Conservation (phyloP, 371 early-diverging fungal species). For the Dichotomocladium elegans region DNA sequence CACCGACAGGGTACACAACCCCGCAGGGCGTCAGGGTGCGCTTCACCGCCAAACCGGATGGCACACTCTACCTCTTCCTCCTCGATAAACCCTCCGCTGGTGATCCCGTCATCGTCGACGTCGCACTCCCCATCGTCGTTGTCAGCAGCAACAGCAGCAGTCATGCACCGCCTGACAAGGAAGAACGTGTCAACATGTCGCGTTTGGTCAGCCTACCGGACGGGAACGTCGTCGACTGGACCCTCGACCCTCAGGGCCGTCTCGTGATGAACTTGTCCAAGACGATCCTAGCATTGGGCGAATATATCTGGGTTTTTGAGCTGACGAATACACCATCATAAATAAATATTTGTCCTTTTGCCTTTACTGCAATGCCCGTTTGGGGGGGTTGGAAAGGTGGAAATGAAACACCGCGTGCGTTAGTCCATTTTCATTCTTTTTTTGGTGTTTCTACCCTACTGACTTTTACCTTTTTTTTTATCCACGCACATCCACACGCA, state of each 20-base stretch:
- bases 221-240: background rate
- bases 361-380: too few species aligned
- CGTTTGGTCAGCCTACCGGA: background rate
- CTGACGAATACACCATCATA: too few species aligned
- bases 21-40: background rate
- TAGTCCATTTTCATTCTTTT: too few species aligned
- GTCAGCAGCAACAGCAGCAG: background rate
- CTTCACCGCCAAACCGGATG: background rate
- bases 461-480: too few species aligned
- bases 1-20: background rate
- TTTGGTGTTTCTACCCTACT: too few species aligned
- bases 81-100: background rate
- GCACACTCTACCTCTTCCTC: conserved; percentile 6
- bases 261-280: background rate
- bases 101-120: background rate
- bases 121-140: background rate
- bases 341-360: too few species aligned
- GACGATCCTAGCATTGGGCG: background rate
- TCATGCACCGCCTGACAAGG: too few species aligned
- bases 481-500: too few species aligned
- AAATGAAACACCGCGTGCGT: too few species aligned
- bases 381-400: too few species aligned
- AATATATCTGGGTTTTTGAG: background rate
- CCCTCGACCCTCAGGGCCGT: background rate
- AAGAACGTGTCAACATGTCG: too few species aligned